phyloP scores from a whole-genome alignment of 306 rosid genomes.

The Alnus rubra region DNA sequence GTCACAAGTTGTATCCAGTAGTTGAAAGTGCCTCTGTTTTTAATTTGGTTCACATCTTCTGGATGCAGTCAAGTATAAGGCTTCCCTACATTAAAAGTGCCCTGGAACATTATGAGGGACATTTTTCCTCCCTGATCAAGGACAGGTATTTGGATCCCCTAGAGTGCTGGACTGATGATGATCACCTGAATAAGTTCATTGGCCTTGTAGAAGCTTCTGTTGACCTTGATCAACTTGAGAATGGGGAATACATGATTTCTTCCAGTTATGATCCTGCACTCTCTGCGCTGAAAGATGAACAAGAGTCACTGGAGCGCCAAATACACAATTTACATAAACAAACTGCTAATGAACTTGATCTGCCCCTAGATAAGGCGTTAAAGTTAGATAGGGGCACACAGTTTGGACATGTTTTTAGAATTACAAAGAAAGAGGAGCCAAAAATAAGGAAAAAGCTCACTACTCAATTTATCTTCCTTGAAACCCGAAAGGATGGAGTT shows the following conservation, averaged over 20 bases:
- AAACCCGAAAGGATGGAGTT: constrained; percentile 97
- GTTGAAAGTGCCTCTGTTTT: constrained; percentile 24
- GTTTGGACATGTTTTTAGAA: constrained; percentile 94
- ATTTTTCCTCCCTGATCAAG: constrained; percentile 68
- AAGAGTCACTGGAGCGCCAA: constrained; percentile 65
- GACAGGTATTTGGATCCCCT: constrained; percentile 64
- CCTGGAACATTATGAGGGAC: constrained; percentile 67
- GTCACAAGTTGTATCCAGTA: neutral
- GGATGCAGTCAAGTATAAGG: constrained; percentile 83
- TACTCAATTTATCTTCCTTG: constrained; percentile 86
- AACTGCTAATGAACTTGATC: constrained; percentile 88
- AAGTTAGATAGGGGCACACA: constrained; percentile 91
- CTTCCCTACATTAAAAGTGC: constrained; percentile 77
- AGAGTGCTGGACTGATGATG: constrained; percentile 72
- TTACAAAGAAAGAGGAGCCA: constrained; percentile 97
- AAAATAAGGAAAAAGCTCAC: constrained; percentile 92
- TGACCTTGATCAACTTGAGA: constrained; percentile 95
- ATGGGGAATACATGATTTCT: constrained; percentile 90
- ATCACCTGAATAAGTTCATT: constrained; percentile 73
- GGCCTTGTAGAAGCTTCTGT: constrained; percentile 82
- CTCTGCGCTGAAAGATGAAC: constrained; percentile 64
- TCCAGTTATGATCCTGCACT: constrained; percentile 76
- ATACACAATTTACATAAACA: constrained; percentile 71
- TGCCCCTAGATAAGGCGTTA: constrained; percentile 74
- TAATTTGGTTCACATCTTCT: constrained; percentile 31